These are phyloP conservation scores for Glycyrrhiza uralensis DNA, from an alignment of 306 rosid genomes.

Conservation along the genomic window DNA sequence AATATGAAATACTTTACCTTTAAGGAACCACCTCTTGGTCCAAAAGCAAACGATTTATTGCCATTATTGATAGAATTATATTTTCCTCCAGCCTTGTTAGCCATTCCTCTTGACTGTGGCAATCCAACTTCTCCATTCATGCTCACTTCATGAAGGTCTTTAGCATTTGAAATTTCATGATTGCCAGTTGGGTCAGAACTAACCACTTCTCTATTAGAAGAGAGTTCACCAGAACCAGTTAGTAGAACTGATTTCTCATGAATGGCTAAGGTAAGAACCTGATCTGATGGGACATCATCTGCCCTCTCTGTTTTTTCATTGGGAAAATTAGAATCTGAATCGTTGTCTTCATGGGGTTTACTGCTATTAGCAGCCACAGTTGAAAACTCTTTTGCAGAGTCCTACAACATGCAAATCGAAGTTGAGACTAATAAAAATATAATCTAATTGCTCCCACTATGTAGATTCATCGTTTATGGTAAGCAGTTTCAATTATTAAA, in stretches of 20 bases:
- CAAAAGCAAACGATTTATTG: constrained; percentile 64
- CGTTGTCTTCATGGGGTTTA: constrained; percentile 44
- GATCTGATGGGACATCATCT: constrained; percentile 56
- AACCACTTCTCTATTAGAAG: constrained; percentile 49
- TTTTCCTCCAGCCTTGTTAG: constrained; percentile 60
- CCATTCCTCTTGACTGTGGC: constrained; percentile 49
- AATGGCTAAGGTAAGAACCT: constrained; percentile 76
- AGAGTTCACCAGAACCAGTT: constrained; percentile 44
- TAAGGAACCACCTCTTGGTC: constrained; percentile 59
- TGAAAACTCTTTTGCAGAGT: constrained; percentile 48
- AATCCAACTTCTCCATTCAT: constrained; percentile 60
- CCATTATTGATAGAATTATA: constrained; percentile 46
- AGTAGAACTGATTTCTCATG: constrained; percentile 54
- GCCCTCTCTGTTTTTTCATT: constrained; percentile 39
- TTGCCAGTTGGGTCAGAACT: constrained; percentile 41
- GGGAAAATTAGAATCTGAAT: constrained; percentile 48
- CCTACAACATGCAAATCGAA: constrained; percentile 49
- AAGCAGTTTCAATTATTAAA: constrained; percentile 17
- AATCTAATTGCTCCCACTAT: constrained; percentile 13
- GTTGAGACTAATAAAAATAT: constrained; percentile 27
- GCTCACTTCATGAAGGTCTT: constrained; percentile 42
- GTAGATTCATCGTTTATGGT: not conserved
- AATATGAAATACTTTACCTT: constrained; percentile 48
- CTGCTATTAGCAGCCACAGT: constrained; percentile 41
- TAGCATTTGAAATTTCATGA: constrained; percentile 43